These are phyloP conservation scores for Linum lewisii DNA, from an alignment of 345 rosid species.

Conservation along the genomic window DNA sequence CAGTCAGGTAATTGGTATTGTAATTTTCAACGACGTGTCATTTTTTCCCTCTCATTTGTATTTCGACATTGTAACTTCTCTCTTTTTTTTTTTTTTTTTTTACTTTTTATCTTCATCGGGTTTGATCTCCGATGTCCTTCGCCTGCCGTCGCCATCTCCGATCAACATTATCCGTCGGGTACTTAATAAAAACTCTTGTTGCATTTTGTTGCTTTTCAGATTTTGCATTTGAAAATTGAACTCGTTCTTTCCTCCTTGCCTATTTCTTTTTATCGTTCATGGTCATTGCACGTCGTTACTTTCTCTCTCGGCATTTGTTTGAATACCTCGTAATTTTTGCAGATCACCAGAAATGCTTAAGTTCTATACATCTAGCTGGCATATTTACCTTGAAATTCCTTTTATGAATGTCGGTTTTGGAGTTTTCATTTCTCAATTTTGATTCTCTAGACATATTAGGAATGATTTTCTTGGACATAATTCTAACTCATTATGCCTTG, in stretches of 20 bases:
- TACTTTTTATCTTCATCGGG: background rate
- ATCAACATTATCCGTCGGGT: background rate
- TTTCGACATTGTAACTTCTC: background rate
- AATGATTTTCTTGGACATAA: too few species aligned
- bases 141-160: background rate
- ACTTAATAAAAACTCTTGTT: background rate
- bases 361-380: background rate
- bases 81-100: background rate
- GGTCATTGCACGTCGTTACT: too few species aligned
- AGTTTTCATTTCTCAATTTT: too few species aligned
- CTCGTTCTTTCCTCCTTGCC: background rate
- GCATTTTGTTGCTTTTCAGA: background rate
- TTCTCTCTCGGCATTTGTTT: too few species aligned
- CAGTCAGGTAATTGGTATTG: too few species aligned
- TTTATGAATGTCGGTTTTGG: too few species aligned
- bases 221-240: background rate
- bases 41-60: background rate
- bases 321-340: constrained; percentile 1
- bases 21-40: background rate
- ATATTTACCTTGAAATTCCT: too few species aligned
- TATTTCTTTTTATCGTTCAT: too few species aligned
- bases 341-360: background rate
- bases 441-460: too few species aligned
- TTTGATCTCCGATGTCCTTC: constrained; percentile 6
- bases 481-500: too few species aligned